These are phyloP conservation scores for Ogataea dorogensis DNA, from an alignment of 805 yeast genomes.

Conservation along the genomic window DNA sequence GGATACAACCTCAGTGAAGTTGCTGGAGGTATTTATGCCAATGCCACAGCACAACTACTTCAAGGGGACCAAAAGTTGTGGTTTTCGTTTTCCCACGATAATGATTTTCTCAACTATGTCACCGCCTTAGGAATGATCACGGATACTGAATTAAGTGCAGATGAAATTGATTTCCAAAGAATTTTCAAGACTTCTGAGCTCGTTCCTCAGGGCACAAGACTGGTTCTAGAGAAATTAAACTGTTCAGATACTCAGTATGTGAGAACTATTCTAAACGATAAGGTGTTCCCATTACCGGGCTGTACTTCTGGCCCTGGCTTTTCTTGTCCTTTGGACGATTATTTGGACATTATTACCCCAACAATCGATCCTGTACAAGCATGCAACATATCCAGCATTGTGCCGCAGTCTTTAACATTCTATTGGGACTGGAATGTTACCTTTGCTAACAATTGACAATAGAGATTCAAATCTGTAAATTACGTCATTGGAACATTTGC, in stretches of 20 bases:
- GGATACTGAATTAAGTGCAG: constrained; percentile 38
- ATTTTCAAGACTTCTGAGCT: constrained; percentile 41
- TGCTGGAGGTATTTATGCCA: constrained; percentile 57
- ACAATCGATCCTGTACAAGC: constrained; percentile 1
- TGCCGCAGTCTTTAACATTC: constrained; percentile 5
- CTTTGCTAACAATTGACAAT: neutral
- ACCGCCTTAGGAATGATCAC: constrained; percentile 60
- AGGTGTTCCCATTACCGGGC: constrained; percentile 46
- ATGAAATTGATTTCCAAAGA: constrained; percentile 40
- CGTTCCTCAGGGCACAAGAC: constrained; percentile 51
- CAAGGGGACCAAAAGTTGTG: constrained; percentile 35
- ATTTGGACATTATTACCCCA: constrained; percentile 25
- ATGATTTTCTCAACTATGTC: constrained; percentile 54
- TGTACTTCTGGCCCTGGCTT: constrained; percentile 56
- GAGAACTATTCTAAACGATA: constrained; percentile 49
- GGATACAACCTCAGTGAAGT: constrained; percentile 56
- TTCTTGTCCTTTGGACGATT: constrained; percentile 40
- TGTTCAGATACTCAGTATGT: constrained; percentile 38
- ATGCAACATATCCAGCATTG: constrained; percentile 1
- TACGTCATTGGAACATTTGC: neutral
- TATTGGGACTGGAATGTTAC: constrained; percentile 13
- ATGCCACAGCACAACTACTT: constrained; percentile 34
- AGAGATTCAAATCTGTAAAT: neutral
- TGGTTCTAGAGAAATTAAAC: constrained; percentile 43
- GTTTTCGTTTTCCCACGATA: constrained; percentile 70